Evolutionary conservation across 805 yeast species (phyloP), one percentile per base, ranked within the genome.

Genomic region (Nakazawaea populi): DNA sequence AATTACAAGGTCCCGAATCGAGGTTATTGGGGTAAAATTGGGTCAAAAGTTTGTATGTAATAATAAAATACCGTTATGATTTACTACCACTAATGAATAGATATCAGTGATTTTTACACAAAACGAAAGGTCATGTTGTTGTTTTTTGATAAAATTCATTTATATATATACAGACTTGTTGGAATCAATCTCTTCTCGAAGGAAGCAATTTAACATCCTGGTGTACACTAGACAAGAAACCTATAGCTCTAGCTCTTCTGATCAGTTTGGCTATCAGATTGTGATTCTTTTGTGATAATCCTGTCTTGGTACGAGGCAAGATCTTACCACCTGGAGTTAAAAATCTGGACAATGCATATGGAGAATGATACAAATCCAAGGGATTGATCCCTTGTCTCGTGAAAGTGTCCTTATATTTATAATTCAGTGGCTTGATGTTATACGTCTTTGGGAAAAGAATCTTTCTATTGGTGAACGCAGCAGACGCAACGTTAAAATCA

Each of bases 201-300:
- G 50, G 45, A 12, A 48, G 64, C 59, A 66, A 70, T 36, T 76
- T 64, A 34, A 75, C 70, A 61, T 83, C 85, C 62, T 73, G 80
- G 60, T 87, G 90, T n/a, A 84, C 85, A 54, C 83, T 73, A 42
- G 94, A 82, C 64, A 90, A 71, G 54, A 89, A 73, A 0, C 97
- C 97, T 49, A 85, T 82, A 4, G 86, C 82, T 62, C 92, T 80
- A 12, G 91, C 83, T 58, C 96, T 77, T 62, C 87, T 82, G 44
- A 90, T 76, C 14, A 96, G 95, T 58, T 80, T 85, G 1, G 90
- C 74, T 58, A 90, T 68, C 58, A 77, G 74, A 60, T 80, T 81
- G 63, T 90, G 96, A 60, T 85, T 87, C 56, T 72, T 74, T 9
- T 77, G 76, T 39, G 72, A 76, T 55, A 88, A 75, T 4, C 92